Evolutionary conservation across 2,329 filamentous ascomycete species (phyloP).

Genomic region (Claviceps fusiformis): DNA sequence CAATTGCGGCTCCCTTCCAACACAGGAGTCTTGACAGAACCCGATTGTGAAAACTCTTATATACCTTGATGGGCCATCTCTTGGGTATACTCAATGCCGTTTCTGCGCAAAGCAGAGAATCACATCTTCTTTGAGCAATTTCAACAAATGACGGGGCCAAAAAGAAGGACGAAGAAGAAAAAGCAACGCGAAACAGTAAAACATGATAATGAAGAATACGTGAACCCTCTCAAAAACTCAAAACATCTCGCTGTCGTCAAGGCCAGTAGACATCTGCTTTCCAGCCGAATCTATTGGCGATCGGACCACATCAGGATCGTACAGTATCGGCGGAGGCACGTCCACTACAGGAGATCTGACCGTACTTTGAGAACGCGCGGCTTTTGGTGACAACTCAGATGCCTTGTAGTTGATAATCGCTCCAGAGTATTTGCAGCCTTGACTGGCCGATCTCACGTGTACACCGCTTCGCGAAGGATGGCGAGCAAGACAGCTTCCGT

Average conservation of each 20-base stretch:
- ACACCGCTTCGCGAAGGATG: conserved; percentile 46
- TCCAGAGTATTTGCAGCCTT: conserved; percentile 32
- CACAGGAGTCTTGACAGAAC: too few relatives aligned
- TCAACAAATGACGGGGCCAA: neutral
- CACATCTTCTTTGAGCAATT: neutral
- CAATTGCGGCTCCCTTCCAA: too few relatives aligned
- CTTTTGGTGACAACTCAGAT: conserved; percentile 26
- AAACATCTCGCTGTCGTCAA: conserved; percentile 43
- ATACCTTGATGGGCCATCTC: neutral
- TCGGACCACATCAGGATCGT: conserved; percentile 22
- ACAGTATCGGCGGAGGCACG: conserved; percentile 22
- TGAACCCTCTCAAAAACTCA: conserved; percentile 13
- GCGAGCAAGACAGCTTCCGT: conserved; percentile 34
- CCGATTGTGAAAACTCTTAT: too few relatives aligned
- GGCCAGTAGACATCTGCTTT: conserved; percentile 34
- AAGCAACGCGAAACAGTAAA: neutral
- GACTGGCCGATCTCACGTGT: conserved; percentile 45
- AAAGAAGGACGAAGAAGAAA: neutral
- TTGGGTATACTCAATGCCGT: neutral
- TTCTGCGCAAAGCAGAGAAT: neutral
- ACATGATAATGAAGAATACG: neutral
- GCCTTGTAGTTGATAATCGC: conserved; percentile 14
- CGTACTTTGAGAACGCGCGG: conserved; percentile 10
- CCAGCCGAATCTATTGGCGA: conserved; percentile 19
- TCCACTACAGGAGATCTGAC: conserved; percentile 16